These are phyloP conservation scores for Brasenia schreberi DNA, from an alignment of 164 flowering plant genomes.

Conservation along the genomic window DNA sequence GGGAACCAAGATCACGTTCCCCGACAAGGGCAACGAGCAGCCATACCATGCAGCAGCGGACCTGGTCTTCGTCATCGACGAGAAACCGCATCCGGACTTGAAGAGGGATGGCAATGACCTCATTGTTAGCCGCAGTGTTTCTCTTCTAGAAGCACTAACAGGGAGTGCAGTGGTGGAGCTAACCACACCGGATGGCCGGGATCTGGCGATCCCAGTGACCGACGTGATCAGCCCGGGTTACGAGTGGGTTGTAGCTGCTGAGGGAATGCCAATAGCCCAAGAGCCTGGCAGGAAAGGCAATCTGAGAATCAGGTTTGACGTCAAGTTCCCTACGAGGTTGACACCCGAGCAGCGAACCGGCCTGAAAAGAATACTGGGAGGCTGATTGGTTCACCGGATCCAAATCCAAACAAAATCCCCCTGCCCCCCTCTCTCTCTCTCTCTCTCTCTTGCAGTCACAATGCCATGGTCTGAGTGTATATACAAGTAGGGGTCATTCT, in stretches of 20 bases:
- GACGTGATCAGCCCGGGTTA: conserved; percentile 42
- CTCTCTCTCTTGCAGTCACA: not conserved
- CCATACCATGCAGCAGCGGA: conserved; percentile 47
- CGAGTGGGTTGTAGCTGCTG: conserved; percentile 37
- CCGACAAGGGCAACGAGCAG: conserved; percentile 67
- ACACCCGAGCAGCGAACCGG: conserved; percentile 23
- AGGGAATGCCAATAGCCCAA: conserved; percentile 49
- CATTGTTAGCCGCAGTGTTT: conserved; percentile 26
- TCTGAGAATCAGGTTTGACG: conserved; percentile 26
- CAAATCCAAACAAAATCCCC: not conserved
- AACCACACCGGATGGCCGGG: conserved; percentile 48
- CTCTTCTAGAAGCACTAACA: conserved; percentile 45
- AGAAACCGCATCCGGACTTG: conserved; percentile 49
- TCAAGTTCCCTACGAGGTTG: conserved; percentile 27
- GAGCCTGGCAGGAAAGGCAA: conserved; percentile 40
- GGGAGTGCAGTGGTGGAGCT: conserved; percentile 40
- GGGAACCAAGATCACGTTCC: conserved; percentile 73
- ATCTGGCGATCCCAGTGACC: conserved; percentile 29
- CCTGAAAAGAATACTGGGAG: conserved; percentile 19
- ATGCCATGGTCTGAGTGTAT: not conserved
- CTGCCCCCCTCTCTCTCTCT: no score
- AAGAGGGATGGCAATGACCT: conserved; percentile 69
- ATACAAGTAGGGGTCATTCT: no score
- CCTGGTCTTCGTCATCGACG: conserved; percentile 55
- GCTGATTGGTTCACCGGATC: not conserved